Conservation (phyloP, 331 rosid genomes). For the Pyracantha coccinea region DNA sequence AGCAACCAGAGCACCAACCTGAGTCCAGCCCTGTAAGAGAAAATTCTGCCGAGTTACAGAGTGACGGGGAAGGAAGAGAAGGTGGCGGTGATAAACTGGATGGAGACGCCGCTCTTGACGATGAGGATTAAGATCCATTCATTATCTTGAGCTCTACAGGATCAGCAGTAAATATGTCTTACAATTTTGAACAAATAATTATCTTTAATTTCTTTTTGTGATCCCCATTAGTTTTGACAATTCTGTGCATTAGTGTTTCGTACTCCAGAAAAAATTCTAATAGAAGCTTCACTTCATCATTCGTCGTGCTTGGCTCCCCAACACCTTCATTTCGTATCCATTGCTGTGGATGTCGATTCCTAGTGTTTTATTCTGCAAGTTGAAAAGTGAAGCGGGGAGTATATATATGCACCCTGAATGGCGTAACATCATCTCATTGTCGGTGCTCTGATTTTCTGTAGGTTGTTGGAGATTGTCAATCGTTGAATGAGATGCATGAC, state of each 20-base stretch:
- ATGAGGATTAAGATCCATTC: conserved; percentile 29
- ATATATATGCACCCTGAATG: background rate
- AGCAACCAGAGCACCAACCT: conserved; percentile 44
- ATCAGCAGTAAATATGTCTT: conserved; percentile 8
- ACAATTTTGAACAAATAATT: conserved; percentile 2
- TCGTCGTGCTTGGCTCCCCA: background rate
- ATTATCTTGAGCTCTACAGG: conserved; percentile 4
- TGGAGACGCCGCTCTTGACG: conserved; percentile 37
- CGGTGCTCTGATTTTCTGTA: background rate
- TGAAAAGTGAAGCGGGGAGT: background rate
- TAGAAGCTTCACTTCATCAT: background rate
- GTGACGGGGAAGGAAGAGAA: conserved; percentile 73
- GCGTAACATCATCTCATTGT: background rate
- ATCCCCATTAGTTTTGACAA: background rate
- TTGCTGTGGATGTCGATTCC: background rate
- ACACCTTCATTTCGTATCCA: background rate
- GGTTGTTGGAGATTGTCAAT: background rate
- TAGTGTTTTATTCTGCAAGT: background rate
- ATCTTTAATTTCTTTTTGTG: background rate
- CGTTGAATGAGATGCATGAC: background rate
- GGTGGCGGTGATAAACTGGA: conserved; percentile 22
- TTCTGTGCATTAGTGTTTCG: background rate
- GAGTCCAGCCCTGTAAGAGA: conserved; percentile 50
- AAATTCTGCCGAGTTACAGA: conserved; percentile 44
- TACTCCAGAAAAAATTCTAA: background rate